phyloP scores from a whole-genome alignment of 495 filamentous ascomycete genomes.

The Sabuloglossum arenarium region DNA sequence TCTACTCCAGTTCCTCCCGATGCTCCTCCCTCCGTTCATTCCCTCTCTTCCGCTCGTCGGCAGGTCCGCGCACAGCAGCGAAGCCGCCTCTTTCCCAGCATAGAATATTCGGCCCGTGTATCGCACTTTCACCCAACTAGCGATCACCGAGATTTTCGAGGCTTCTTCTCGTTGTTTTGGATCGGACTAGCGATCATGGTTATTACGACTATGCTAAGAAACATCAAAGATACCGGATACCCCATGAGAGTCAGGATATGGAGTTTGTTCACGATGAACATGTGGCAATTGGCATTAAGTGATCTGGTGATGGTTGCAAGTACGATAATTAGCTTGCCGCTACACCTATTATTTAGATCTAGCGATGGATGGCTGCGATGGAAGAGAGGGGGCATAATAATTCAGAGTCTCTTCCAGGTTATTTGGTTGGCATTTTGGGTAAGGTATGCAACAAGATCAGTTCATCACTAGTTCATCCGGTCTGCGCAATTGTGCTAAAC shows the following conservation, averaged over 20 bases:
- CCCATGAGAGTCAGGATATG: constrained; percentile 70
- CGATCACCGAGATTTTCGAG: constrained; percentile 84
- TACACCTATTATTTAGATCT: constrained; percentile 45
- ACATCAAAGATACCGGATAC: constrained; percentile 83
- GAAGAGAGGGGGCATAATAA: constrained; percentile 48
- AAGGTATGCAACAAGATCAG: constrained; percentile 24
- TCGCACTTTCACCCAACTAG: constrained; percentile 89
- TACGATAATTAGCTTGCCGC: constrained; percentile 47
- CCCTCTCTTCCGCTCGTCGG: constrained; percentile 65
- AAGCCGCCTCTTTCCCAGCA: constrained; percentile 81
- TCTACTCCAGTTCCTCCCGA: constrained; percentile 81
- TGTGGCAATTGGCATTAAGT: constrained; percentile 67
- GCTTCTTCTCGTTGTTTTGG: constrained; percentile 97
- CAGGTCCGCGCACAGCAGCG: constrained; percentile 66
- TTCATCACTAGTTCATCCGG: neutral
- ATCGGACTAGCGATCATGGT: constrained; percentile 93
- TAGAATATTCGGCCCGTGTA: constrained; percentile 78
- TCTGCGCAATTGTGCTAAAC: neutral
- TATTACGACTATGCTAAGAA: constrained; percentile 74
- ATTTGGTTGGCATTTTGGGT: constrained; percentile 72
- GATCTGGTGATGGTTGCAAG: constrained; percentile 68
- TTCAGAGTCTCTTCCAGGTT: constrained; percentile 67
- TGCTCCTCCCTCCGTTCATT: constrained; percentile 74
- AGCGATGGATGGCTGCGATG: constrained; percentile 41
- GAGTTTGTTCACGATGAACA: constrained; percentile 64